Base-by-base conservation (phyloP, 1,284 basidiomycete species). In the Sporisorium exsertum region DNA sequence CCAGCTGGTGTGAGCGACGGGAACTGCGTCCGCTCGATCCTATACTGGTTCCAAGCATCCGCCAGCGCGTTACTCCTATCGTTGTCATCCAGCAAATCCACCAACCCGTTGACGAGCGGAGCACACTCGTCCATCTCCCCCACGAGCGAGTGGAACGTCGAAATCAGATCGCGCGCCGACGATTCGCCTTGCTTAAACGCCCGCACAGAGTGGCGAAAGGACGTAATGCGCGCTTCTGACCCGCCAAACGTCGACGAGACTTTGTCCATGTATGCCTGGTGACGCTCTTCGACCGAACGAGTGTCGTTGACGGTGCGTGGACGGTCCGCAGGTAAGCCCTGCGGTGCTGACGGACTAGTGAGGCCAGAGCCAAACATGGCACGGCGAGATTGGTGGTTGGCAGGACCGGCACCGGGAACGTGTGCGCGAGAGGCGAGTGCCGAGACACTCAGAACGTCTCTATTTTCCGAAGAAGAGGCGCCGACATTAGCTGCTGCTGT, bases 71-170 rank as follows among this genome's bases (percentile, higher is more conserved):
- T 87, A 70, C 91, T 91, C 89, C 97, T 95, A 22, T 95, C 94
- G 56, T 91, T 91, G 52, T 93, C 92, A 16, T 78, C 73, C 27
- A 82, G 33, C 13, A 84, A 67, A 26, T 77, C 80, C 37, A 72
- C 91, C 20, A 96, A 88, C 7, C 91, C 89, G 65, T 92, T 92
- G 47, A 96, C 88, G 40, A 97, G 89, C 60, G 91, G 91, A 0
- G 74, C 68, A n/a, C 71, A 64, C 13, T 70, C 67, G 37, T 76
- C 67, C 51, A 77, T 63, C 26, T 81, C 79, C 74, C 95, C 93
- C 16, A 97, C 87, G 20, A 97, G 89, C 78, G 91, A 92, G 90
- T 91, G 95, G 13, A 96, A 88, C 0, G 93, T 96, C 46, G 92
- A 92, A 52, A 97, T 91, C 79, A 97, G 88, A 85, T 97, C 95